Percentiles rank a stretch among this genome's conserved stretches.
Conservation (phyloP, 2,329 filamentous ascomycete genomes). For the Phyllosticta citrichinensis region DNA sequence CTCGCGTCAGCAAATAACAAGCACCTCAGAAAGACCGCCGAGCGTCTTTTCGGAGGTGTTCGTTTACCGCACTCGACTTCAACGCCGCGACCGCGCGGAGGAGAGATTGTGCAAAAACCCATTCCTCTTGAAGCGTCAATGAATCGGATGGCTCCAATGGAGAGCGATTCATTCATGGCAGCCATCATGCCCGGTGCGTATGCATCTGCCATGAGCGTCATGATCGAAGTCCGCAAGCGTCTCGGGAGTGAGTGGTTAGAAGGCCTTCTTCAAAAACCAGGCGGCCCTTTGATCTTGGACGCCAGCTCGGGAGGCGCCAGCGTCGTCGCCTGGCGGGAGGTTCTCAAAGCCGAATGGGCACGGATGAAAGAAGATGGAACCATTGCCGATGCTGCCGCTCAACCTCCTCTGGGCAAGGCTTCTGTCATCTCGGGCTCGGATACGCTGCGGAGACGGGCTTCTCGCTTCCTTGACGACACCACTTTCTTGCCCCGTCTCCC, state of each 20-base stretch:
- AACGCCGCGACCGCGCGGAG: constrained; percentile 50
- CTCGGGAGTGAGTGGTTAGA: constrained; percentile 63
- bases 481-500: constrained; percentile 89
- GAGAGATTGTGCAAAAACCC: constrained; percentile 49
- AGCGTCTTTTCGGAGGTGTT: constrained; percentile 64
- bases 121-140: constrained; percentile 56
- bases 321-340: constrained; percentile 64
- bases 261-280: constrained; percentile 48
- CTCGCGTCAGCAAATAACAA: constrained; percentile 55
- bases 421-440: constrained; percentile 74
- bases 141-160: constrained; percentile 60
- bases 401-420: constrained; percentile 56
- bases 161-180: constrained; percentile 63
- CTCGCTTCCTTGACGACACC: constrained; percentile 72
- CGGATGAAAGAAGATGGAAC: constrained; percentile 42
- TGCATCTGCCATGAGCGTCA: constrained; percentile 53
- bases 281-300: constrained; percentile 60
- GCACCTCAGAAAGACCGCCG: constrained; percentile 64
- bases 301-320: constrained; percentile 65
- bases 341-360: constrained; percentile 74
- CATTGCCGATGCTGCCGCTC: constrained; percentile 8
- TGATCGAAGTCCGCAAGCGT: constrained; percentile 65
- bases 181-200: constrained; percentile 62
- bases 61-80: constrained; percentile 68
- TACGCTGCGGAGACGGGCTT: constrained; percentile 62